These are phyloP conservation scores for Rhodosporidiobolus sp. DNA, from an alignment of 768 basidiomycete species.

Conservation along the genomic window DNA sequence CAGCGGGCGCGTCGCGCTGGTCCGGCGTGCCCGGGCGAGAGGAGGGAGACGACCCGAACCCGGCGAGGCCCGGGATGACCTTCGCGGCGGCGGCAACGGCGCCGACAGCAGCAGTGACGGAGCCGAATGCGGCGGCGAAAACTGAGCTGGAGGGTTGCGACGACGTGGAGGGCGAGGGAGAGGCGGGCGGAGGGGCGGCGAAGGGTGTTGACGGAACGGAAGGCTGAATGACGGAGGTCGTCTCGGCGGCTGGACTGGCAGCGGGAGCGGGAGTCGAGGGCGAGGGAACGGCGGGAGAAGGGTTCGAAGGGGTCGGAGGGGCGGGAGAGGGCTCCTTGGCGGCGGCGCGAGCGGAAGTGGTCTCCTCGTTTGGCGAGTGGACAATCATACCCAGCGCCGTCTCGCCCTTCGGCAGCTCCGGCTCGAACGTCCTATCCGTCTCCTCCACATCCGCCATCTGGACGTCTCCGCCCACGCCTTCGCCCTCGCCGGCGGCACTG, in stretches of 20 bases:
- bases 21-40: neutral
- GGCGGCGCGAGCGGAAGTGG: neutral
- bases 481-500: neutral
- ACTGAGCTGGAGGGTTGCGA: neutral
- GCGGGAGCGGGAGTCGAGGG: neutral
- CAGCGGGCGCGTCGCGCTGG: neutral
- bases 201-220: no score
- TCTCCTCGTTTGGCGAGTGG: neutral
- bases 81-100: neutral
- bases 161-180: neutral
- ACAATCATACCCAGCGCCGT: slow-evolving; percentile 9
- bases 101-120: neutral
- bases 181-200: neutral
- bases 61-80: neutral
- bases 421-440: neutral
- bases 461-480: neutral
- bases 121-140: neutral
- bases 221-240: neutral
- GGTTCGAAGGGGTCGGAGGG: neutral
- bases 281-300: neutral
- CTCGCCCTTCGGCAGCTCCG: neutral
- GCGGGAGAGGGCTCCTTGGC: neutral
- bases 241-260: neutral
- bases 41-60: neutral
- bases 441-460: neutral